Evolutionary conservation across 345 rosid species (phyloP).

Genomic region (Eucalyptus erythrocorys): DNA sequence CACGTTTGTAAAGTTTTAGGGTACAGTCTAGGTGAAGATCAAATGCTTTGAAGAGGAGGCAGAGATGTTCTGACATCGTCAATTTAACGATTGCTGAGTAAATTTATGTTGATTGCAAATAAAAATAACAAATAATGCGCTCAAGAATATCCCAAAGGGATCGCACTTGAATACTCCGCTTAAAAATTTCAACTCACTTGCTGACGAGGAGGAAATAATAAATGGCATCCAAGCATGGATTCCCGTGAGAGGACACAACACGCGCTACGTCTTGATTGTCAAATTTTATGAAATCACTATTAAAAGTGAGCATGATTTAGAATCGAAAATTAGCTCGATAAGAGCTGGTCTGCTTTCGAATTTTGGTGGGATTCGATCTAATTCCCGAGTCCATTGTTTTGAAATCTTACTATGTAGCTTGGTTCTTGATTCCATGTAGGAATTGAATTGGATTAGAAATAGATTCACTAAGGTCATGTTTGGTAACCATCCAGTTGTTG

Average conservation of each 20-base stretch:
- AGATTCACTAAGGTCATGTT: too few relatives aligned
- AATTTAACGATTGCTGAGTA: not conserved
- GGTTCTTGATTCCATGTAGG: too few relatives aligned
- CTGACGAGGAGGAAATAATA: not conserved
- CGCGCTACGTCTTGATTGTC: not conserved
- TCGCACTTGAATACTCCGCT: not conserved
- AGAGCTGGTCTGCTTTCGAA: accelerated
- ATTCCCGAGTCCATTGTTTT: too few relatives aligned
- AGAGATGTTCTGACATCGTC: not conserved
- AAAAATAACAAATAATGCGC: not conserved
- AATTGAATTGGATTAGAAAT: accelerated
- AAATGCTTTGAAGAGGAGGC: not conserved
- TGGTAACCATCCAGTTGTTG: accelerated
- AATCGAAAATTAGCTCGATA: accelerated
- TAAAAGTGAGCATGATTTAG: too few relatives aligned
- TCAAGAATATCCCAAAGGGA: not conserved
- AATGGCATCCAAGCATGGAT: not conserved
- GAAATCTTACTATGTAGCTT: too few relatives aligned
- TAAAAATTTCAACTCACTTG: not conserved
- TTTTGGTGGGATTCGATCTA: too few relatives aligned
- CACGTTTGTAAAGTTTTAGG: not conserved
- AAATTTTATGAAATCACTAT: not conserved
- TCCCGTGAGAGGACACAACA: not conserved
- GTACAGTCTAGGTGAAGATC: not conserved
- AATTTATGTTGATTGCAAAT: not conserved